Base-by-base conservation (phyloP, 148 eudicot species). In the Diospyros kaki region DNA sequence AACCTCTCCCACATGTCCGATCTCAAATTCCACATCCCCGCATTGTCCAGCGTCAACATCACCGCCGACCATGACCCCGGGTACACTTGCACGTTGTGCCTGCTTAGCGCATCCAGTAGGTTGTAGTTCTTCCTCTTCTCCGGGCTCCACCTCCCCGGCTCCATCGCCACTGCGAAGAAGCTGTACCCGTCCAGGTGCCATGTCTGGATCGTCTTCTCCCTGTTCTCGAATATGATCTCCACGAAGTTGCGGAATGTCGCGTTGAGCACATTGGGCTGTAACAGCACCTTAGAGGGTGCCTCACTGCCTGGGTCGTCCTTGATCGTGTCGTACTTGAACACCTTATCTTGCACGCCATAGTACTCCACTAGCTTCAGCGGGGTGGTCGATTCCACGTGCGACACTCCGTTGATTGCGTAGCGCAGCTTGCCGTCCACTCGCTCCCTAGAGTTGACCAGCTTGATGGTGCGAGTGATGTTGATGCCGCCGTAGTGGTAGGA, bases 401-500 rank as follows among this genome's bases (percentile, higher is more conserved):
- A 88, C 56, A 75, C 78, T 1, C 92, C 92, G 6, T 88, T 88
- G 62, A 90, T 65, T 9, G 90, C 92, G 48, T 88, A 90, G 2
- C 90, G 81, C 1, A 88, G 89, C 84, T 86, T 90, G 10, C 92
- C 92, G 59, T 85, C 80, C 53, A 72, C 82, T 1, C 62, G 69
- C 6, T 73, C 83, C 6, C 70, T 81, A 0, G 90, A 72, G 80
- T 74, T 89, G 2, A 51, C 87, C n/a, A 91, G 50, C 83, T 78
- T 89, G 76, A 91, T 81, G 52, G 96, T 91, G 3, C 93, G 86
- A 17, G 84, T 86, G 46, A 91, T 86, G 82, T 83, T 83, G 72
- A 91, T 89, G 14, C 84, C 68, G 17, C 91, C 93, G n/a, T 91
- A 91, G 54, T 81, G 86, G 78, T 86, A 89, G 0, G 96, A 89